Conservation (phyloP, 352 stramenopile species). For the Phytophthora ramorum region DNA sequence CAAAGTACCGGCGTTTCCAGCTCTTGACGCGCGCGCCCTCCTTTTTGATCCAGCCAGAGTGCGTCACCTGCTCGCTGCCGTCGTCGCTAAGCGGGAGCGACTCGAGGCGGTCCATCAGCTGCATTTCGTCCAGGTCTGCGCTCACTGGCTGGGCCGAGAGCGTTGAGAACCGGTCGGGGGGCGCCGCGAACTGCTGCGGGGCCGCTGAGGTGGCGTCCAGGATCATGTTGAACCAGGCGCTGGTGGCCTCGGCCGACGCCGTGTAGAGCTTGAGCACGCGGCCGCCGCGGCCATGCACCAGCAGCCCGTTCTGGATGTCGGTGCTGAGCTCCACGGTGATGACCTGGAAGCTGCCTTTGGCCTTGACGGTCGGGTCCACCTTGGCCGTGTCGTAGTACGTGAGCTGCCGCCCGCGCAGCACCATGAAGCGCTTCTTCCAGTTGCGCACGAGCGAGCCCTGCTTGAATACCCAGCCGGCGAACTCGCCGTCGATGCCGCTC, state of each 20-base stretch:
- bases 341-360: conserved; percentile 85
- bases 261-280: conserved; percentile 90
- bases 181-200: conserved; percentile 27
- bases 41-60: conserved; percentile 86
- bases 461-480: conserved; percentile 86
- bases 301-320: conserved; percentile 83
- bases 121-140: conserved; percentile 57
- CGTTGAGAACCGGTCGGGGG: conserved; percentile 51
- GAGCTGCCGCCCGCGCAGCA: conserved; percentile 79
- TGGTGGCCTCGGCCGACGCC: conserved; percentile 74
- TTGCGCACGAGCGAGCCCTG: conserved; percentile 81
- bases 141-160: conserved; percentile 35
- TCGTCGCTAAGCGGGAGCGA: conserved; percentile 59
- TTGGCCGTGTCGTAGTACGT: conserved; percentile 87
- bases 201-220: conserved; percentile 57
- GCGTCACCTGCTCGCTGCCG: conserved; percentile 50
- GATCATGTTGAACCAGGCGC: conserved; percentile 78
- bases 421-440: conserved; percentile 91
- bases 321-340: conserved; percentile 86
- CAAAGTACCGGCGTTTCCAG: conserved; percentile 87
- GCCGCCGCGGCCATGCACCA: conserved; percentile 80
- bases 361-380: conserved; percentile 62
- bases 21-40: conserved; percentile 80
- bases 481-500: conserved; percentile 56
- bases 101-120: conserved; percentile 62